A percentile compares a stretch with the other conserved stretches of the same genome.
phyloP scores from a whole-genome alignment of 345 rosid genomes.

The Raphanus sativus region DNA sequence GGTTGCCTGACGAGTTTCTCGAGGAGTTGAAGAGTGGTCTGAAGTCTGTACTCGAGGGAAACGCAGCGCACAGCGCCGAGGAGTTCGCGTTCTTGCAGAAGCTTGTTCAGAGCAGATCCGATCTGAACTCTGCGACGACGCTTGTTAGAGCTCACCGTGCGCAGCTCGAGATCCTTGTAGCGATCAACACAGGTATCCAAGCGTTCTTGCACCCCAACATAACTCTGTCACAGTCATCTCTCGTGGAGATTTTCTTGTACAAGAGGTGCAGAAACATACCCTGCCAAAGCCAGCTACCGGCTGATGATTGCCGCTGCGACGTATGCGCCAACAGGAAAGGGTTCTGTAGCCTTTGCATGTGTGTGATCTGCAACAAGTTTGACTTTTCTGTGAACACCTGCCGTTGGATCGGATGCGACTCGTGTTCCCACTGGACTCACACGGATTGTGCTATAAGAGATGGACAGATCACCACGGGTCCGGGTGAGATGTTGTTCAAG shows the following conservation, averaged over 20 bases:
- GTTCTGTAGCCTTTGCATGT: conserved; percentile 94
- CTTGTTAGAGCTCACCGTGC: conserved; percentile 72
- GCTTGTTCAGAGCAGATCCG: conserved; percentile 73
- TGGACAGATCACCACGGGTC: conserved; percentile 65
- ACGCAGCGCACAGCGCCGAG: conserved; percentile 70
- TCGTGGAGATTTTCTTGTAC: conserved; percentile 74
- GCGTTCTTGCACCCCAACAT: conserved; percentile 83
- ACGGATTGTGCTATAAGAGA: conserved; percentile 94
- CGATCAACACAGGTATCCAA: conserved; percentile 84
- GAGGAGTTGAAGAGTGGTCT: conserved; percentile 82
- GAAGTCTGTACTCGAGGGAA: conserved; percentile 74
- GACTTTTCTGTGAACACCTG: conserved; percentile 92
- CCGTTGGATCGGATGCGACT: conserved; percentile 95
- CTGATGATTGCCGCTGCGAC: conserved; percentile 85
- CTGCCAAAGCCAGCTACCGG: conserved; percentile 87
- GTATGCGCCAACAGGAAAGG: conserved; percentile 76
- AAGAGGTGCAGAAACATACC: conserved; percentile 93
- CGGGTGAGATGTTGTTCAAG: conserved; percentile 73
- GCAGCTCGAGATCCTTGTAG: conserved; percentile 86
- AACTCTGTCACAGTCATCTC: conserved; percentile 75
- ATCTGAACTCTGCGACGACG: conserved; percentile 69
- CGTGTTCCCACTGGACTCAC: conserved; percentile 97
- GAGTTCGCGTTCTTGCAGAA: conserved; percentile 75
- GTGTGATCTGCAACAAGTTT: conserved; percentile 89
- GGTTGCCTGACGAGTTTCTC: conserved; percentile 66